Conservation (phyloP, 1,284 basidiomycete genomes). For the Bondarzewia mesenterica region DNA sequence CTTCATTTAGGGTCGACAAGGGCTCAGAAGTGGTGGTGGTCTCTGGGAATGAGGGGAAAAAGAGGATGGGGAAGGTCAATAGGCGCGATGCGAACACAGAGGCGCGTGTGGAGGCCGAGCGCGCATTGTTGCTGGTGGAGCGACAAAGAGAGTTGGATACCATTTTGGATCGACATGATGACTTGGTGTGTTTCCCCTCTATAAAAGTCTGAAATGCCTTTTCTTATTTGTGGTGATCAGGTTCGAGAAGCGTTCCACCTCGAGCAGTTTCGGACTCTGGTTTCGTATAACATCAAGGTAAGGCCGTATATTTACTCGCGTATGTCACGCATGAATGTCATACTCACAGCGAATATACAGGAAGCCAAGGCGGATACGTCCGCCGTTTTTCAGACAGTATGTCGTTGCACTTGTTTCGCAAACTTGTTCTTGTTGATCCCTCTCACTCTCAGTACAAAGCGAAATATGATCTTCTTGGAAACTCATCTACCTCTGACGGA, state of each 20-base stretch:
- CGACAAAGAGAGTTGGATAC: conserved; percentile 47
- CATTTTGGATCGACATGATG: conserved; percentile 66
- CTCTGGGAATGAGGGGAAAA: not conserved
- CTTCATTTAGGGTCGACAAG: not conserved
- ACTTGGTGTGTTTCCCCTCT: conserved; percentile 43
- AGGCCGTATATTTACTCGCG: conserved; percentile 14
- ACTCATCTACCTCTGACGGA: conserved; percentile 31
- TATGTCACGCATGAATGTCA: not conserved
- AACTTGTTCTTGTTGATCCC: conserved; percentile 8
- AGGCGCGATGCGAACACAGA: not conserved
- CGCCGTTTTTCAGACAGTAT: conserved; percentile 63
- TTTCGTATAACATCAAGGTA: conserved; percentile 71
- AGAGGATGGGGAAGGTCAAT: not conserved
- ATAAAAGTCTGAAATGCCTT: not conserved
- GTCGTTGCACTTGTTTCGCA: conserved; percentile 16
- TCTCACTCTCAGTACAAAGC: conserved; percentile 46
- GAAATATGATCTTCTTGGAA: conserved; percentile 52
- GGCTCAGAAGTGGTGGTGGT: not conserved
- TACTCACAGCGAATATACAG: conserved; percentile 25
- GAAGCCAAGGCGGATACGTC: conserved; percentile 69
- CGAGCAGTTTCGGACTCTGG: conserved; percentile 67
- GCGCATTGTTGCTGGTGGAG: conserved; percentile 8
- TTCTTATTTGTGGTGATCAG: conserved; percentile 24
- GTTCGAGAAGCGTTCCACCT: conserved; percentile 83
- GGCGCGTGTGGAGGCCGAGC: conserved; percentile 9